Conservation (phyloP, 2,329 filamentous ascomycete genomes). For the Aspergillus fumigatiaffinis region DNA sequence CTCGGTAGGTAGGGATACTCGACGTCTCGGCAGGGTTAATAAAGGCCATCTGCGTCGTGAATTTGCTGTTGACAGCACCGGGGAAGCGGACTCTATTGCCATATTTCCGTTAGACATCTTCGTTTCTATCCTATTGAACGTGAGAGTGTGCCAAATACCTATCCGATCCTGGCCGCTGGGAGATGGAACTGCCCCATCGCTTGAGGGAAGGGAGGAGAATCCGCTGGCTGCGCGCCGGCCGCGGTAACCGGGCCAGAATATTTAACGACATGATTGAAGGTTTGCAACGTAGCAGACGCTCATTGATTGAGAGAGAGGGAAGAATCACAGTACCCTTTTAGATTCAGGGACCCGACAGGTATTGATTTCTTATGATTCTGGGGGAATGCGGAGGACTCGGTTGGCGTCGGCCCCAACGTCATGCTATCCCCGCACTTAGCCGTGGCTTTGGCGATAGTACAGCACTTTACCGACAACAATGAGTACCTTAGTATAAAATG, state of each 20-base stretch:
- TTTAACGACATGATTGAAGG: slow-evolving; percentile 7
- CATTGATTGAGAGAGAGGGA: slow-evolving; percentile 2
- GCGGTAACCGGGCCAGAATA: slow-evolving; percentile 8
- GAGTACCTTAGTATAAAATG: background rate
- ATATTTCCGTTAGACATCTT: slow-evolving; percentile 8
- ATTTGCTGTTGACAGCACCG: slow-evolving; percentile 91
- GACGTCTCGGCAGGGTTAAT: slow-evolving; percentile 66
- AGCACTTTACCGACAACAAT: background rate
- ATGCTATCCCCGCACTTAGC: background rate
- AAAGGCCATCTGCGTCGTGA: slow-evolving; percentile 76
- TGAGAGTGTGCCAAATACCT: slow-evolving; percentile 41
- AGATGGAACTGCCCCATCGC: slow-evolving; percentile 53
- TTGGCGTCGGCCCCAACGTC: slow-evolving; percentile 23
- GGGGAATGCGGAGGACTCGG: slow-evolving; percentile 21
- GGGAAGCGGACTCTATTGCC: slow-evolving; percentile 65
- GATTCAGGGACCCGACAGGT: background rate
- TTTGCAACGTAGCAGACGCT: background rate
- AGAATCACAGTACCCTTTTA: background rate
- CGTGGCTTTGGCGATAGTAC: background rate
- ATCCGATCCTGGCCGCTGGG: slow-evolving; percentile 57
- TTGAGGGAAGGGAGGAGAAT: slow-evolving; percentile 11
- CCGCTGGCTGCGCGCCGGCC: slow-evolving; percentile 1
- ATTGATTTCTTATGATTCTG: background rate
- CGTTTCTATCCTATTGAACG: background rate
- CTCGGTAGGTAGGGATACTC: slow-evolving; percentile 85